These are phyloP conservation scores for Trametes versicolor DNA, from an alignment of 1,284 basidiomycete genomes.

Conservation along the genomic window DNA sequence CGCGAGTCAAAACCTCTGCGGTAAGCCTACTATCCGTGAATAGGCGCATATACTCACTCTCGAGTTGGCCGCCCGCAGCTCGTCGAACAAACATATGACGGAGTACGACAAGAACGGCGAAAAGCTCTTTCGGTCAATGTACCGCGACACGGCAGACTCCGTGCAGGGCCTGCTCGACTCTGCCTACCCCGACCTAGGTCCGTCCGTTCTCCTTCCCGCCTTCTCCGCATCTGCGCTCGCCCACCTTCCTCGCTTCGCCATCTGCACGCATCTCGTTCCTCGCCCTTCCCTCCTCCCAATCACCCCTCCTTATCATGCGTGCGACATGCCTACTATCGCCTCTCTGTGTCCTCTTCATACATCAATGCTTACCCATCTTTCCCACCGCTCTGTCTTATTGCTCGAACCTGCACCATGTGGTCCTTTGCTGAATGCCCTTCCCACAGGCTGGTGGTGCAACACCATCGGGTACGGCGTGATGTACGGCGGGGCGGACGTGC, in stretches of 20 bases:
- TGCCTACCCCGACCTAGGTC: conserved; percentile 70
- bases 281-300: conserved; percentile 9
- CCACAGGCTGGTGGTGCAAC: conserved; percentile 60
- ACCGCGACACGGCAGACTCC: conserved; percentile 57
- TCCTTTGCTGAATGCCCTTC: neutral
- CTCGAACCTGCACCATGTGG: neutral
- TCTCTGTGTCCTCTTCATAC: conserved; percentile 4
- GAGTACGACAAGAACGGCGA: conserved; percentile 55
- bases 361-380: neutral
- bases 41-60: conserved; percentile 3
- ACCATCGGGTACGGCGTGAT: conserved; percentile 61
- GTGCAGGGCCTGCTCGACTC: conserved; percentile 54
- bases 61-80: conserved; percentile 41
- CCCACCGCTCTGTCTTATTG: neutral
- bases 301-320: conserved; percentile 16
- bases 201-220: conserved; percentile 12
- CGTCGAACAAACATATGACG: conserved; percentile 48
- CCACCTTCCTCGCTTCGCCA: conserved; percentile 1
- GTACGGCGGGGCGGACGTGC: conserved; percentile 54
- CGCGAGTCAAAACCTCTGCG: conserved; percentile 43
- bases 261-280: neutral
- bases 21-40: conserved; percentile 32
- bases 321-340: conserved; percentile 12
- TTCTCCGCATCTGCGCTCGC: neutral
- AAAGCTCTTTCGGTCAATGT: conserved; percentile 55